Conservation (phyloP, 1,139 yeast genomes). For the Saccharomyces pastorianus region DNA sequence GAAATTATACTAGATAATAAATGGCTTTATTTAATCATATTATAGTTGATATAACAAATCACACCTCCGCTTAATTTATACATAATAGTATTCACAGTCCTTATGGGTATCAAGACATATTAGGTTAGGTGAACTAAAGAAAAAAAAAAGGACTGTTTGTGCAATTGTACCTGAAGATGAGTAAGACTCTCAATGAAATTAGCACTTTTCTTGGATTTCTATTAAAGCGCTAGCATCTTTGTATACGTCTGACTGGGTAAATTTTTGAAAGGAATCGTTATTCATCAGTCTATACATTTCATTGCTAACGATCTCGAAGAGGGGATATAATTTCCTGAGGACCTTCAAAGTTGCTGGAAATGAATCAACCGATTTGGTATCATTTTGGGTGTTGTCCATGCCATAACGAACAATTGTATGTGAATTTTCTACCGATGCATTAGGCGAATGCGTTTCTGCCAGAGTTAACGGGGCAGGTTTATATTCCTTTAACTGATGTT, state of each 20-base stretch:
- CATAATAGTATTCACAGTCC: not conserved
- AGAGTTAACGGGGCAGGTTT: constrained; percentile 5
- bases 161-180: not conserved
- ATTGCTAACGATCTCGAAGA: constrained; percentile 39
- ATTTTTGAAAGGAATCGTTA: constrained; percentile 66
- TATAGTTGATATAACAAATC: not conserved
- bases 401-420: not conserved
- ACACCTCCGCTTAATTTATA: not conserved
- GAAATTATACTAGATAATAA: not conserved
- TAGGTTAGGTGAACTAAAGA: not conserved
- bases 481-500: not conserved
- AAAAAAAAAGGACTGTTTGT: not conserved
- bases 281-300: constrained; percentile 58
- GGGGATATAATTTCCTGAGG: constrained; percentile 34
- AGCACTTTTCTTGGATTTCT: not conserved
- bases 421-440: not conserved
- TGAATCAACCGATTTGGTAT: constrained; percentile 23
- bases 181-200: not conserved
- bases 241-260: constrained; percentile 40
- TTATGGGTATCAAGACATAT: not conserved
- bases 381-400: constrained; percentile 4
- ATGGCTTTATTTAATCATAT: not conserved
- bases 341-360: constrained; percentile 30
- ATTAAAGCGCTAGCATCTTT: constrained; percentile 20
- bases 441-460: not conserved